Conservation (phyloP, 441 rosid genomes). For the Euphorbia celastroides region DNA sequence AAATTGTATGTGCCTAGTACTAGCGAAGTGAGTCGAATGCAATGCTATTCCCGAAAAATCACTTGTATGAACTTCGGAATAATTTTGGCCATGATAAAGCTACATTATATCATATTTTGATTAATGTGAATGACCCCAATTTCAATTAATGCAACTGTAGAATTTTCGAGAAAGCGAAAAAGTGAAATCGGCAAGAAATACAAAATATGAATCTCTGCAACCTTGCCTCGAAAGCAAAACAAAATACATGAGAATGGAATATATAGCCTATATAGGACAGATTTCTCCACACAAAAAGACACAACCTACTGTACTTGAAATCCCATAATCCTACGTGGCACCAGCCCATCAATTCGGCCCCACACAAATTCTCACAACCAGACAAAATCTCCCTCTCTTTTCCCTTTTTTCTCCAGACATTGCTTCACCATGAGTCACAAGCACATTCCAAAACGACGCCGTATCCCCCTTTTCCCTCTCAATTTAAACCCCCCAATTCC, state of each 20-base stretch:
- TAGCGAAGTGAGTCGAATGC: too few species aligned
- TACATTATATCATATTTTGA: too few species aligned
- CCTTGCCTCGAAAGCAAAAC: background rate
- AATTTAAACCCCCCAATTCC: background rate
- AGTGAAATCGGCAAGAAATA: too few species aligned
- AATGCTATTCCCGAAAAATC: too few species aligned
- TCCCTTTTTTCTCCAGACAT: conserved; percentile 10
- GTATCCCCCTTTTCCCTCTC: background rate
- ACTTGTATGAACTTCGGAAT: too few species aligned
- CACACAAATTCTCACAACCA: background rate
- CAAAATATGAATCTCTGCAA: background rate
- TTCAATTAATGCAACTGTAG: too few species aligned
- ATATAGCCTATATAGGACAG: too few species aligned
- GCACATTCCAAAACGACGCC: conserved; percentile 17
- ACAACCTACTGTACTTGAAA: background rate
- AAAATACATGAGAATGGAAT: background rate
- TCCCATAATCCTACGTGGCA: conserved; percentile 11
- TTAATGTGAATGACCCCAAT: too few species aligned
- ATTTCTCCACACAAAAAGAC: background rate
- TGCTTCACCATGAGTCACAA: conserved; percentile 30
- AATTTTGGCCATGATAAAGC: too few species aligned
- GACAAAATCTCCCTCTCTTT: background rate
- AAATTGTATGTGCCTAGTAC: too few species aligned
- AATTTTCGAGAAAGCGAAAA: too few species aligned
- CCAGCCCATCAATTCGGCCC: conserved; percentile 5